Percentiles rank a stretch among this genome's conserved stretches.
Conservation (phyloP, 2,329 filamentous ascomycete genomes). For the Aspergillus uvarum region DNA sequence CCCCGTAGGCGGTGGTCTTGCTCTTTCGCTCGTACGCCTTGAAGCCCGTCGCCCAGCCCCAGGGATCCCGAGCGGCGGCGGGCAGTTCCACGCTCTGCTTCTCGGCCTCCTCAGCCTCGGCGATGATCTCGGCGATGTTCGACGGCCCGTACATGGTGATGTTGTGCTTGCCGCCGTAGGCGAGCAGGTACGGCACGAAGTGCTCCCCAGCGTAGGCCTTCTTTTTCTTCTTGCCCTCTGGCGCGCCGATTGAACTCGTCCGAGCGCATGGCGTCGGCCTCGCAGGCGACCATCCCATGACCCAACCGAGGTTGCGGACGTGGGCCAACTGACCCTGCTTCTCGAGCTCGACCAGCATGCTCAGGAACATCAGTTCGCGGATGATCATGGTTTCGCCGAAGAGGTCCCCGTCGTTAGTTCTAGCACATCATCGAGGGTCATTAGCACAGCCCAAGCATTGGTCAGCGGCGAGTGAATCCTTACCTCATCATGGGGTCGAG, state of each 20-base stretch:
- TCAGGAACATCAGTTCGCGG: constrained; percentile 34
- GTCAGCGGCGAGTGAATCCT: background rate
- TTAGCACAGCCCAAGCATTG: no score
- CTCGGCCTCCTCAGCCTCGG: constrained; percentile 19
- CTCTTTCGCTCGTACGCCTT: constrained; percentile 1
- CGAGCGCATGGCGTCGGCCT: background rate
- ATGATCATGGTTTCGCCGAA: background rate
- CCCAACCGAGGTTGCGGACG: constrained; percentile 39
- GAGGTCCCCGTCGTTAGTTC: constrained; percentile 13
- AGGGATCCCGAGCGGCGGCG: background rate
- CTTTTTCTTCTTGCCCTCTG: background rate
- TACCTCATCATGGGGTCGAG: constrained; percentile 24
- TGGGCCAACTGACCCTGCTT: constrained; percentile 35
- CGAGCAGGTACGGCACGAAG: constrained; percentile 7
- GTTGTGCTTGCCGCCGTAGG: constrained; percentile 21
- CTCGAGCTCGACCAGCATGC: constrained; percentile 42
- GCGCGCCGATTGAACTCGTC: background rate
- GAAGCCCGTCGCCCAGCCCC: background rate
- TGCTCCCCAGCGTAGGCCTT: background rate
- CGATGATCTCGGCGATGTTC: constrained; percentile 26
- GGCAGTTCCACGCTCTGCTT: constrained; percentile 29
- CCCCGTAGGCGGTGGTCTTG: background rate
- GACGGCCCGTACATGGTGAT: constrained; percentile 13
- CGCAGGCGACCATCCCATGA: constrained; percentile 41
- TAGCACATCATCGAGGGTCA: no score